Evolutionary conservation across 108 stramenopile species (phyloP).

Genomic region (Discostella stelligeroides): DNA sequence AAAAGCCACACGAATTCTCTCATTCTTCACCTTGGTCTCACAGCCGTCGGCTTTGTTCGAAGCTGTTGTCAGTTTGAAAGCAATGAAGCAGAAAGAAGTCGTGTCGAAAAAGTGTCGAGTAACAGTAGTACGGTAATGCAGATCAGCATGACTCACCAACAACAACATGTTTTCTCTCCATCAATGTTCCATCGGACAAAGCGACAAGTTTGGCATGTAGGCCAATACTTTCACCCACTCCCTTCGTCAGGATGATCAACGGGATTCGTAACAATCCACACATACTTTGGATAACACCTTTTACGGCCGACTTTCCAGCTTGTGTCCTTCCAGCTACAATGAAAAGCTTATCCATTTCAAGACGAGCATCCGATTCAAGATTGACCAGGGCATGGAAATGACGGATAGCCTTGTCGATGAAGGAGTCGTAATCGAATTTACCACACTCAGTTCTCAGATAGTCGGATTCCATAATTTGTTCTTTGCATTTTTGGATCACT

Average conservation of each 20-base stretch:
- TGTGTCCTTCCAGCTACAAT: constrained; percentile 37
- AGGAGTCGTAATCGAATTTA: constrained; percentile 18
- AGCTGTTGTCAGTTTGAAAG: neutral
- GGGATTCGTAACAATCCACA: constrained; percentile 28
- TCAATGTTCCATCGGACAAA: constrained; percentile 4
- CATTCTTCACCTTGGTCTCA: constrained; percentile 12
- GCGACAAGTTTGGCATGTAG: constrained; percentile 20
- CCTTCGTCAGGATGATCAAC: constrained; percentile 35
- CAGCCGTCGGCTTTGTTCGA: constrained; percentile 9
- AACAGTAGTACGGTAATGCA: no score
- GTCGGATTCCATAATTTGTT: constrained; percentile 4
- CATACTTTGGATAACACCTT: constrained; percentile 33
- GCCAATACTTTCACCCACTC: constrained; percentile 23
- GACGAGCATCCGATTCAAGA: neutral
- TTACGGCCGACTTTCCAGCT: constrained; percentile 37
- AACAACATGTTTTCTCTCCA: constrained; percentile 12
- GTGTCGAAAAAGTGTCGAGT: no score
- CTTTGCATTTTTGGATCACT: constrained; percentile 9
- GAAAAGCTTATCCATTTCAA: constrained; percentile 1
- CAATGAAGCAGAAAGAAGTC: neutral
- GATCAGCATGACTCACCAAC: constrained; percentile 6
- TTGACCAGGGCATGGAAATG: constrained; percentile 17
- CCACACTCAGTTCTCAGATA: constrained; percentile 11
- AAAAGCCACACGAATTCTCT: constrained; percentile 14
- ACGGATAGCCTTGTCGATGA: constrained; percentile 17